Base-by-base conservation (phyloP, 192 early-diverging fungal genomes). In the Funneliformis geosporum region DNA sequence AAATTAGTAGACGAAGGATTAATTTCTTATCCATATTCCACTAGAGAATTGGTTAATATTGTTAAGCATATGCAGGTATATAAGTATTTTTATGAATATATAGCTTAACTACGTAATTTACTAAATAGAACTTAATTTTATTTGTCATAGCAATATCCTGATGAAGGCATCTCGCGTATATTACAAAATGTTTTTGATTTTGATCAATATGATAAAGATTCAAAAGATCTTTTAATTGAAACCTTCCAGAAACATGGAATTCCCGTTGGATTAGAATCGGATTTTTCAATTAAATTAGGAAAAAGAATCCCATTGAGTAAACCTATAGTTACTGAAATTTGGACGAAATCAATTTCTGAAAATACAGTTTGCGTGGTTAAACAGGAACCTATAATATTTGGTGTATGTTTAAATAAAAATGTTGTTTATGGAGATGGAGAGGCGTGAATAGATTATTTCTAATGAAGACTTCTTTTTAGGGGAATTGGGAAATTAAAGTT, bases 121-220 rank as follows among this genome's bases (percentile, higher is more conserved):
- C 33, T 65, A 28, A 25, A 28, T 12, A 25, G 11, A 65, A 28
- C 4, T 69, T 18, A 43, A 43, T 73, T 42, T 64, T 59, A 42
- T 72, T 33, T 2, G 38, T 40, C 21, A 27, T 73, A 84, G 83
- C 80, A 79, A 38, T 95, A 90, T 74, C 89, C 91, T 33, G 89
- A 91, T 44, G 93, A 95, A 71, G 86, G 89, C 27, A 87, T 94
- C 47, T 88, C 90, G 25, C 85, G 88, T 38, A 89, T 91, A 25
- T 82, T 95, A 9, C 88, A 90, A 67, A 95, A 95, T 74, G 92
- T 95, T 0, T 94, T 95, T 83, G 94, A 95, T 80, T 94, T 94
- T 81, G 94, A 95, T 82, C 88, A 94, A 78, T 91, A 93, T 60
- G 88, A 90, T 60, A 84, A 88, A 8, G 90, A 86, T 59, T 89